Conservation (phyloP, 2,329 filamentous ascomycete species). For the Beauveria sp. region DNA sequence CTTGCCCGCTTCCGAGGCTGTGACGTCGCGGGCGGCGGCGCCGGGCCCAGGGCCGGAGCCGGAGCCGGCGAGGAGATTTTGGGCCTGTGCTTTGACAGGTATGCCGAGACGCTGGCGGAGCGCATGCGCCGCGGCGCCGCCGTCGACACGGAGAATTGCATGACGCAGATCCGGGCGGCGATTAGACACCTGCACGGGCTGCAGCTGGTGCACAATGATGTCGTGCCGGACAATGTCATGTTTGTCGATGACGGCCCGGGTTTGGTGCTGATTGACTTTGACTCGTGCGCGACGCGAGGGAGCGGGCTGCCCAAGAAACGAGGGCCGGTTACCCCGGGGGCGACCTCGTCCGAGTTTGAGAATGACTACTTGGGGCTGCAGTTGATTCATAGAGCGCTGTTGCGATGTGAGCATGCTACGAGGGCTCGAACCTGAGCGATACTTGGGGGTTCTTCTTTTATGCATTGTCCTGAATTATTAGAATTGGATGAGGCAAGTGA, state of each 20-base stretch:
- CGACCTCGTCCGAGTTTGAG: neutral
- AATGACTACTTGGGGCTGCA: neutral
- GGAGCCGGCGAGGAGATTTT: neutral
- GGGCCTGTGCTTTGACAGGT: neutral
- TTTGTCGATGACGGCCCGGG: neutral
- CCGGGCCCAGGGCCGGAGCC: neutral
- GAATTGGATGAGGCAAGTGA: too few species aligned
- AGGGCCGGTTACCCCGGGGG: neutral
- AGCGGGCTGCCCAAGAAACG: neutral
- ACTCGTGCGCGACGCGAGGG: neutral
- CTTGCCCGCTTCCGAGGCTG: neutral
- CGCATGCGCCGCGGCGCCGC: neutral
- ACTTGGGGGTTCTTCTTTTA: neutral
- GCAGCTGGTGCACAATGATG: neutral
- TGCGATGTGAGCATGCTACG: neutral
- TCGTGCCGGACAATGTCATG: neutral
- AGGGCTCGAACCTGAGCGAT: too few species aligned
- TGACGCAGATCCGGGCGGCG: neutral
- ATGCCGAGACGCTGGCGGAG: neutral
- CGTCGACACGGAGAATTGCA: neutral
- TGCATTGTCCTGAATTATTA: too few species aligned
- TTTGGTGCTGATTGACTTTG: neutral
- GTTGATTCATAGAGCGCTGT: neutral
- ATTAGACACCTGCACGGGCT: neutral
- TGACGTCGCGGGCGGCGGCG: neutral